Evolutionary conservation across 2,329 filamentous ascomycete genomes (phyloP), one percentile per base, ranked within the genome.

Genomic region (Penicillium freii): DNA sequence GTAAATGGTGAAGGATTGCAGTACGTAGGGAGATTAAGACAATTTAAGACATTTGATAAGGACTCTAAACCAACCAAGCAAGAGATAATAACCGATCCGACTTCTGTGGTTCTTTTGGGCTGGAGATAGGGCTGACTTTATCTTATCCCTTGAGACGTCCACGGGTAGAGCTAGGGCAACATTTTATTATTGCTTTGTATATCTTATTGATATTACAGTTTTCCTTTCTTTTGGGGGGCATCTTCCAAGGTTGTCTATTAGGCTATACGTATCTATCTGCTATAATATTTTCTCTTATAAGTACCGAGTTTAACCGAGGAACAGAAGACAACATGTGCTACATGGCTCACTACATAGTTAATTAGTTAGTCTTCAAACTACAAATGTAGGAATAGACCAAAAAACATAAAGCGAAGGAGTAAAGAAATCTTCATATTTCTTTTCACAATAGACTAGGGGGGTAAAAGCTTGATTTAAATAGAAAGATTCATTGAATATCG

Each of bases 1-100:
- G 60, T 49, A 42, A 58, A 46, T 46, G n/a, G 15, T 40, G 36
- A 40, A 51, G 5, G 39, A 39, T 38, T 42, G 31, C 39, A 27
- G 23, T 10, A 10, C 5, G 8, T 5, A 38, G 34, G 17, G 10
- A 31, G 43, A 36, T n/a, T n/a, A n/a, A n/a, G n/a, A n/a, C n/a
- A n/a, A n/a, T 21, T 42, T 21, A 57, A 54, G 25, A 47, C 38
- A 49, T 46, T 51, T 31, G 39, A 39, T 29, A 43, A 43, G 9
- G 8, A 4, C 7, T 8, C 31, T 42, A 38, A 27, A 7, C 21
- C 7, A 39, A 43, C 27, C 5, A 45, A 39, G 3, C 27, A 51
- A 38, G 40, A 51, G 11, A 56, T 39, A 36, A 29, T 44, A 55
- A 40, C 23, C 54, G 54, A 56, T 13, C 42, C 3, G 36, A n/a